Percentiles rank a stretch among this genome's conserved stretches.
phyloP scores from a whole-genome alignment of 441 rosid species.

The Corymbia citriodora region DNA sequence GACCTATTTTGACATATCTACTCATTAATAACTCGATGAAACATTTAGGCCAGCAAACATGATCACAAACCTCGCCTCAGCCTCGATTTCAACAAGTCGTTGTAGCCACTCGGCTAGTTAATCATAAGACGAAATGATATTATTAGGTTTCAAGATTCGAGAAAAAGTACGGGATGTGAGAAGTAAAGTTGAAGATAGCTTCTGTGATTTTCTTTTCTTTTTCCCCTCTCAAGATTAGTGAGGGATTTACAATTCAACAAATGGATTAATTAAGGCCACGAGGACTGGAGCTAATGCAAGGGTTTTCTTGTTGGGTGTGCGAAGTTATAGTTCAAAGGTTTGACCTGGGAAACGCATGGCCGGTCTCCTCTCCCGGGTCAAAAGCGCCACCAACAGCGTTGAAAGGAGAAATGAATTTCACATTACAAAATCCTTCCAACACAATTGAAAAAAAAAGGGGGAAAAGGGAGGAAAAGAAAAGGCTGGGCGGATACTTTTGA shows the following conservation, averaged over 20 bases:
- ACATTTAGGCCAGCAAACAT: background rate
- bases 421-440: background rate
- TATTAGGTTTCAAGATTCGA: accelerated
- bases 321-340: background rate
- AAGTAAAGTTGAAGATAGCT: background rate
- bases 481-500: background rate
- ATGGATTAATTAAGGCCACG: background rate
- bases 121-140: background rate
- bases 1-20: too few relatives aligned
- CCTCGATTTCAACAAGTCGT: background rate
- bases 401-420: background rate
- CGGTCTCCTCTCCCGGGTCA: background rate
- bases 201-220: background rate
- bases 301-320: background rate
- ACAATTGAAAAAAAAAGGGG: background rate
- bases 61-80: accelerated
- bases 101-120: accelerated
- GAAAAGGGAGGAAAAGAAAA: background rate
- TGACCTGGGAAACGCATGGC: background rate
- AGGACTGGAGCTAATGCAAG: background rate
- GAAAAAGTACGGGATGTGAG: too few relatives aligned
- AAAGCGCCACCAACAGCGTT: background rate
- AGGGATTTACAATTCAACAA: background rate
- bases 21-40: accelerated
- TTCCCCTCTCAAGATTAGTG: background rate